Conservation (phyloP, 495 filamentous ascomycete species). For the Hyphodiscus hymeniophilus region DNA sequence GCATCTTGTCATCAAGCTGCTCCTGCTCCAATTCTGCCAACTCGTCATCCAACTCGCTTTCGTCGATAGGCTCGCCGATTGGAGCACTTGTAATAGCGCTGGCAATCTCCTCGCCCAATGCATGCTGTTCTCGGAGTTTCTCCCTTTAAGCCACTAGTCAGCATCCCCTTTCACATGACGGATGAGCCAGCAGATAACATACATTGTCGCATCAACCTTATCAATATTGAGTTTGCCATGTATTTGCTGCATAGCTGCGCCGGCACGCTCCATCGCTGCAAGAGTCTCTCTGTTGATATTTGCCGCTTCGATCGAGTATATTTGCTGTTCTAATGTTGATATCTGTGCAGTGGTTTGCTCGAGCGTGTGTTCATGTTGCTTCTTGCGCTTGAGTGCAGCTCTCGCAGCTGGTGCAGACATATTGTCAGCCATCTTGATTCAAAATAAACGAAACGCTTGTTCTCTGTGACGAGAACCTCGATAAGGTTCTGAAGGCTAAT, state of each 20-base stretch:
- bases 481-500: too few species aligned
- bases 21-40: constrained; percentile 75
- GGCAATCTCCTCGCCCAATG: constrained; percentile 85
- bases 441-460: too few species aligned
- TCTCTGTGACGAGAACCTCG: too few species aligned
- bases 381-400: constrained; percentile 89
- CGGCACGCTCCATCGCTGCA: constrained; percentile 84
- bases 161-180: constrained; percentile 18
- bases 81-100: constrained; percentile 67
- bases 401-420: constrained; percentile 59
- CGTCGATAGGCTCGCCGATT: constrained; percentile 69
- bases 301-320: constrained; percentile 92
- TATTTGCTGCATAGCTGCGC: constrained; percentile 82
- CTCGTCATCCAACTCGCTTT: constrained; percentile 74
- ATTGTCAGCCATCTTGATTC: too few species aligned
- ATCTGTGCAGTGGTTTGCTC: constrained; percentile 86
- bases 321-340: constrained; percentile 86
- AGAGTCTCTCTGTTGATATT: constrained; percentile 98
- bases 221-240: constrained; percentile 85
- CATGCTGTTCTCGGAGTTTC: constrained; percentile 84
- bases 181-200: constrained; percentile 31
- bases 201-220: constrained; percentile 94
- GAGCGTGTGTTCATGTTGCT: constrained; percentile 81
- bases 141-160: constrained; percentile 51
- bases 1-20: constrained; percentile 87